phyloP scores from a whole-genome alignment of 2,329 filamentous ascomycete species.

The Colletotrichum caudatum region DNA sequence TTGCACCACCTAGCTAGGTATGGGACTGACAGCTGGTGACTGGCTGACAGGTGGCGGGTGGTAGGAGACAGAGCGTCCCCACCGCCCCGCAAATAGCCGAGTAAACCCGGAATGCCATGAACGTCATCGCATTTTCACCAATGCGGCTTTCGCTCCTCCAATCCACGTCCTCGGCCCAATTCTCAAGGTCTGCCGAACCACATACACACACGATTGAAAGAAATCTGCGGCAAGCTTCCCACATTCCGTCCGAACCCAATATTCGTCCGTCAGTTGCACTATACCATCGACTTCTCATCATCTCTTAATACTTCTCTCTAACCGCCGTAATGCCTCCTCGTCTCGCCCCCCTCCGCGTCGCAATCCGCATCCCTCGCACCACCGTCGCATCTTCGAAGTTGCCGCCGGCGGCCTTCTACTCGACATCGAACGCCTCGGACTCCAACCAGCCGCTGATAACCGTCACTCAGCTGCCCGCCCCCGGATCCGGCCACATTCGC shows the following conservation, averaged over 20 bases:
- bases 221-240: background rate
- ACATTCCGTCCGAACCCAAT: background rate
- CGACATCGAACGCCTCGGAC: slow-evolving; percentile 57
- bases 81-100: slow-evolving; percentile 35
- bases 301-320: background rate
- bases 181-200: slow-evolving; percentile 1
- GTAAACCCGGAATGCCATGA: slow-evolving; percentile 29
- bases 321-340: slow-evolving; percentile 50
- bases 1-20: too few species aligned
- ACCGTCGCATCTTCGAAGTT: slow-evolving; percentile 6
- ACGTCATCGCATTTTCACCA: slow-evolving; percentile 39
- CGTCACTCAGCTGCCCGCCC: slow-evolving; percentile 80
- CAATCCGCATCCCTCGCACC: slow-evolving; percentile 43
- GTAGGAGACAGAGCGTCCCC: background rate
- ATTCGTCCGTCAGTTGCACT: background rate
- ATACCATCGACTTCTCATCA: background rate
- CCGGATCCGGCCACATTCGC: slow-evolving; percentile 85
- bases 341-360: slow-evolving; percentile 42
- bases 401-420: slow-evolving; percentile 50
- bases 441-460: slow-evolving; percentile 68
- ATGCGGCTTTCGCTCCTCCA: slow-evolving; percentile 15
- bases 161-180: slow-evolving; percentile 17
- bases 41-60: background rate
- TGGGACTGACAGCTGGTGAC: background rate
- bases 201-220: background rate